Percentiles rank a stretch among this genome's conserved stretches.
phyloP scores from a whole-genome alignment of 345 rosid species.

The Gossypium ekmanianum region DNA sequence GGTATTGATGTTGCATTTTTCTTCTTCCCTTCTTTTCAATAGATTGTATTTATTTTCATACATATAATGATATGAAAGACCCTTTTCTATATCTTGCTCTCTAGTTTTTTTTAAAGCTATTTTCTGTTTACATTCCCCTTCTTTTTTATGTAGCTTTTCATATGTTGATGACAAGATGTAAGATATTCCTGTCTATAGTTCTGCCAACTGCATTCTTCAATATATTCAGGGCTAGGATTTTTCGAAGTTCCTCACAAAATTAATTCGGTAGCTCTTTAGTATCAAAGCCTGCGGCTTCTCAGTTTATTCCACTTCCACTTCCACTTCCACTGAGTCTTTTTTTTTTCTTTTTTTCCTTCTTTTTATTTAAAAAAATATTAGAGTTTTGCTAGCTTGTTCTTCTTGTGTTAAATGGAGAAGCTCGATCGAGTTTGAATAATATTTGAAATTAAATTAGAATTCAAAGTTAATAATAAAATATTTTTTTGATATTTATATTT shows the following conservation, averaged over 20 bases:
- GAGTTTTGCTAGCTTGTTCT: too few species aligned
- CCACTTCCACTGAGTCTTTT: neutral
- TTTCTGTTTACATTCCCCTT: neutral
- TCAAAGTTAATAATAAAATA: too few species aligned
- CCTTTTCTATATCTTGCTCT: neutral
- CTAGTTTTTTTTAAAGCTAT: neutral
- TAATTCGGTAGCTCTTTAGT: neutral
- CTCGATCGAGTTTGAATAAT: too few species aligned
- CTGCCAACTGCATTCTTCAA: neutral
- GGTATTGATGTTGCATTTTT: slow-evolving; percentile 16
- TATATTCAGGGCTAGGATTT: neutral
- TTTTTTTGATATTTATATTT: too few species aligned
- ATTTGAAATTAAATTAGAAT: too few species aligned
- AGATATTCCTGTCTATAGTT: neutral
- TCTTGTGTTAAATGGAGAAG: too few species aligned
- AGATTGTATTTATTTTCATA: slow-evolving; percentile 1
- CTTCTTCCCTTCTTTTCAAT: slow-evolving; percentile 15
- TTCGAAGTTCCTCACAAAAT: neutral
- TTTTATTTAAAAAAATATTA: too few species aligned
- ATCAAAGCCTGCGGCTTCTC: neutral
- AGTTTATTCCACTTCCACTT: too few species aligned
- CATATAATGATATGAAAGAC: slow-evolving; percentile 7
- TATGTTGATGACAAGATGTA: neutral
- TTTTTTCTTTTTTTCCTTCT: neutral
- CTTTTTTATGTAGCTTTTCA: neutral